Evolutionary conservation across 768 basidiomycete genomes (phyloP).

Genomic region (Nidularia sp.): DNA sequence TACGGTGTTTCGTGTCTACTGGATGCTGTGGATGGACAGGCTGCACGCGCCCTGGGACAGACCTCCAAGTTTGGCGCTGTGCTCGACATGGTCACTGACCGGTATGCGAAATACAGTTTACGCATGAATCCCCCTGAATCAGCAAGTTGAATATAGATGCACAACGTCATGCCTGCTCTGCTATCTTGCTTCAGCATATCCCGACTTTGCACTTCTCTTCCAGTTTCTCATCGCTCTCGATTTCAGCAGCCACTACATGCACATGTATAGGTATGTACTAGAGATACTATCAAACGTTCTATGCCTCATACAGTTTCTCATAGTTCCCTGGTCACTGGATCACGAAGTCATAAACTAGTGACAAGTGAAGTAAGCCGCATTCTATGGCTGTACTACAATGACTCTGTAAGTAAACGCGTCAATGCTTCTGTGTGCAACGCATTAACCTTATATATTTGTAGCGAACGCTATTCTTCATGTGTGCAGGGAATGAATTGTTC

Average conservation of each 20-base stretch:
- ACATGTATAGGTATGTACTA: constrained; percentile 88
- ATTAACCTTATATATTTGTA: constrained; percentile 19
- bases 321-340: constrained; percentile 94
- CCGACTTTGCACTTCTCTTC: constrained; percentile 78
- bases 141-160: constrained; percentile 51
- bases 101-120: constrained; percentile 43
- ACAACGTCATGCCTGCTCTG: constrained; percentile 94
- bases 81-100: constrained; percentile 98
- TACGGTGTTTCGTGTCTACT: constrained; percentile 90
- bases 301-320: neutral
- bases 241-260: constrained; percentile 98
- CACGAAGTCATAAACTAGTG: constrained; percentile 88
- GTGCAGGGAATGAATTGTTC: constrained; percentile 94
- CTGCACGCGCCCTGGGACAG: constrained; percentile 83
- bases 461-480: constrained; percentile 87
- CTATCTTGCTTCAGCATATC: constrained; percentile 90
- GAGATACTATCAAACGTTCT: neutral
- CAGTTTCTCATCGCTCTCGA: constrained; percentile 96
- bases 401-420: constrained; percentile 56
- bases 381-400: constrained; percentile 90
- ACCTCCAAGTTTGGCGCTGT: constrained; percentile 97
- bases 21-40: constrained; percentile 94
- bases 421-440: neutral
- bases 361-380: constrained; percentile 91
- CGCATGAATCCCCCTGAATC: neutral